Evolutionary conservation across 1,139 yeast species (phyloP).

Genomic region (Hyphopichia burtonii): DNA sequence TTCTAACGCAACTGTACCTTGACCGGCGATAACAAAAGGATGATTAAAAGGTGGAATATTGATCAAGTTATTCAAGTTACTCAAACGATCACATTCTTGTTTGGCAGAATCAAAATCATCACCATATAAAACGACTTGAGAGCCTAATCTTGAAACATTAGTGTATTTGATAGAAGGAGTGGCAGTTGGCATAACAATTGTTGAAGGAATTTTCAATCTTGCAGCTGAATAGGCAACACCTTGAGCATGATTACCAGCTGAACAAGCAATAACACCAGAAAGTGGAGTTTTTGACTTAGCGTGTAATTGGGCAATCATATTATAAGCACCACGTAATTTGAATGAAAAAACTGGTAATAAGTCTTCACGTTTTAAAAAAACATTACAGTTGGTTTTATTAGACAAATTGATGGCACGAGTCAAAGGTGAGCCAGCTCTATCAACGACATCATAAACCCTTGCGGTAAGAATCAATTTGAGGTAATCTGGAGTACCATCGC

Average conservation of each 20-base stretch:
- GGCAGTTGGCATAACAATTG: conserved; percentile 97
- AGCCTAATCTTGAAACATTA: conserved; percentile 88
- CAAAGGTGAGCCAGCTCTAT: conserved; percentile 75
- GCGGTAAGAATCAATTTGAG: conserved; percentile 86
- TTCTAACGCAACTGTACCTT: conserved; percentile 96
- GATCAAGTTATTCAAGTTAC: conserved; percentile 68
- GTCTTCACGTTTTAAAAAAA: conserved; percentile 86
- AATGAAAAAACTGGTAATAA: conserved; percentile 92
- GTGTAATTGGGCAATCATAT: conserved; percentile 88
- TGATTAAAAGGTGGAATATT: conserved; percentile 97
- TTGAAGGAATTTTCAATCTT: conserved; percentile 82
- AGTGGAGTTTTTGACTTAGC: conserved; percentile 55
- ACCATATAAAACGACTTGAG: conserved; percentile 90
- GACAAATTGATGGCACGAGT: conserved; percentile 75
- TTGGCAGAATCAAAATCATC: conserved; percentile 94
- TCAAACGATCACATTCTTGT: conserved; percentile 75
- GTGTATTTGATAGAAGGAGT: conserved; percentile 93
- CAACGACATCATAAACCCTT: conserved; percentile 89
- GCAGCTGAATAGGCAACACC: conserved; percentile 95
- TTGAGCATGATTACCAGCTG: conserved; percentile 99
- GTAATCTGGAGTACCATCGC: conserved; percentile 84
- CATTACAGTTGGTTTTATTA: conserved; percentile 67
- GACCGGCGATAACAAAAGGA: conserved; percentile 99
- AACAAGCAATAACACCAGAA: conserved; percentile 94
- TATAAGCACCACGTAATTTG: conserved; percentile 95